Conservation (phyloP, 352 stramenopile species). For the Phytopythium mirpurense region DNA sequence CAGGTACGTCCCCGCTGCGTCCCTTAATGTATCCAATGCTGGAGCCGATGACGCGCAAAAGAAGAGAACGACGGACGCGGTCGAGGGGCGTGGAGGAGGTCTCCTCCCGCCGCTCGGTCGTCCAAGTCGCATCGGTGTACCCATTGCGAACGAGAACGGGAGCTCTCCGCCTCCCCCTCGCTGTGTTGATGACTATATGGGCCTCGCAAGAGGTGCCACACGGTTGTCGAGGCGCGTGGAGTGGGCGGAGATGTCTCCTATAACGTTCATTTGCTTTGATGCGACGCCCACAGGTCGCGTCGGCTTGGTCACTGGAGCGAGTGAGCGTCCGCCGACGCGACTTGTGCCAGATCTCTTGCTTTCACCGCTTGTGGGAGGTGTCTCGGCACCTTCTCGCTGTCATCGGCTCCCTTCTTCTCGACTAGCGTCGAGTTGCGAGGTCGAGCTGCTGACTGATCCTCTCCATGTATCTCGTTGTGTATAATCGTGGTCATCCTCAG, state of each 20-base stretch:
- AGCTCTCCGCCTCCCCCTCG: not conserved
- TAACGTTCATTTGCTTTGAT: constrained; percentile 6
- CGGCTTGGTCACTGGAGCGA: not conserved
- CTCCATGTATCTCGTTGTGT: not conserved
- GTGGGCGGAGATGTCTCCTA: not conserved
- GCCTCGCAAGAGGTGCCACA: not conserved
- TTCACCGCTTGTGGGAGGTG: not conserved
- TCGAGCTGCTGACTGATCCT: constrained; percentile 20
- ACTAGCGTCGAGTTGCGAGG: constrained; percentile 17
- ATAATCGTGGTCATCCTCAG: constrained; percentile 4
- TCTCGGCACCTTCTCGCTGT: constrained; percentile 8
- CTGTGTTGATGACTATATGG: not conserved
- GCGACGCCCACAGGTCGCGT: constrained; percentile 1
- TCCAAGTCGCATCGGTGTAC: constrained; percentile 53
- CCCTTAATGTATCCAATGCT: constrained; percentile 46
- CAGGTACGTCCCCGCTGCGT: constrained; percentile 55
- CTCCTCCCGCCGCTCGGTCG: not conserved
- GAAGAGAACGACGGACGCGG: constrained; percentile 4
- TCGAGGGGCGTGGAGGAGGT: not conserved
- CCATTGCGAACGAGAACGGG: constrained; percentile 32
- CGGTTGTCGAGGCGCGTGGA: constrained; percentile 3
- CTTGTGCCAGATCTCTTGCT: not conserved
- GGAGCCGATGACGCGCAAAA: constrained; percentile 60
- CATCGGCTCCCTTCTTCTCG: constrained; percentile 42
- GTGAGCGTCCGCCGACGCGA: constrained; percentile 2